Conservation (phyloP, 2,329 filamentous ascomycete species). For the Incumbomyces lentus region DNA sequence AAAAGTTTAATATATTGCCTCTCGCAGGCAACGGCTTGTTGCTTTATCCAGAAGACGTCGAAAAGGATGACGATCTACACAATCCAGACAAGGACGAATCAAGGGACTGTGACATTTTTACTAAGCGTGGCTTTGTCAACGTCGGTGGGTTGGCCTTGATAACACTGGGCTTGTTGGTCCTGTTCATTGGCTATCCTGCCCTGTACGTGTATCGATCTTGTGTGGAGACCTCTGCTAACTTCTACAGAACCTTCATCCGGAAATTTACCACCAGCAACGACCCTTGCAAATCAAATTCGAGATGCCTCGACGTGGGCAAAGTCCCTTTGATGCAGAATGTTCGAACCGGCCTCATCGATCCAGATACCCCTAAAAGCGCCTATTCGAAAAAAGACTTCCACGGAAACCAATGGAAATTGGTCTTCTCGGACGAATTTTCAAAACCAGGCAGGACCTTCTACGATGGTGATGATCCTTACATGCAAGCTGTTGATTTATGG, state of each 20-base stretch:
- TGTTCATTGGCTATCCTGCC: slow-evolving; percentile 62
- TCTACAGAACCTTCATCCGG: slow-evolving; percentile 47
- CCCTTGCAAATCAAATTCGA: slow-evolving; percentile 30
- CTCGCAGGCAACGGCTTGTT: slow-evolving; percentile 48
- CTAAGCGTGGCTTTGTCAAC: slow-evolving; percentile 53
- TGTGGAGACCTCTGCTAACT: slow-evolving; percentile 4
- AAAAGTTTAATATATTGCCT: slow-evolving; percentile 63
- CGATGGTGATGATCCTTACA: slow-evolving; percentile 59
- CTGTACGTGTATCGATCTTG: slow-evolving; percentile 41
- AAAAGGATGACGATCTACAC: slow-evolving; percentile 63
- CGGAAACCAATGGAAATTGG: slow-evolving; percentile 53
- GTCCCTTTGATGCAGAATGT: slow-evolving; percentile 50
- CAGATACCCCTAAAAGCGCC: slow-evolving; percentile 52
- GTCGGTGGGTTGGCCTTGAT: slow-evolving; percentile 53
- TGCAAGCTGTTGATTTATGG: slow-evolving; percentile 59
- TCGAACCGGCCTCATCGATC: slow-evolving; percentile 53
- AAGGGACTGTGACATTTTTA: slow-evolving; percentile 55
- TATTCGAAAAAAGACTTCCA: slow-evolving; percentile 46
- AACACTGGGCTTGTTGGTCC: slow-evolving; percentile 48
- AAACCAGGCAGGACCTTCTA: slow-evolving; percentile 58
- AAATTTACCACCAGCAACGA: slow-evolving; percentile 27
- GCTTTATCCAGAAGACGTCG: slow-evolving; percentile 60
- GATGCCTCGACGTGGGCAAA: slow-evolving; percentile 42
- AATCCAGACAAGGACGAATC: slow-evolving; percentile 57
- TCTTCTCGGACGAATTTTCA: slow-evolving; percentile 67